phyloP scores from a whole-genome alignment of 106 monocot genomes.

The Amphibolis antarctica region DNA sequence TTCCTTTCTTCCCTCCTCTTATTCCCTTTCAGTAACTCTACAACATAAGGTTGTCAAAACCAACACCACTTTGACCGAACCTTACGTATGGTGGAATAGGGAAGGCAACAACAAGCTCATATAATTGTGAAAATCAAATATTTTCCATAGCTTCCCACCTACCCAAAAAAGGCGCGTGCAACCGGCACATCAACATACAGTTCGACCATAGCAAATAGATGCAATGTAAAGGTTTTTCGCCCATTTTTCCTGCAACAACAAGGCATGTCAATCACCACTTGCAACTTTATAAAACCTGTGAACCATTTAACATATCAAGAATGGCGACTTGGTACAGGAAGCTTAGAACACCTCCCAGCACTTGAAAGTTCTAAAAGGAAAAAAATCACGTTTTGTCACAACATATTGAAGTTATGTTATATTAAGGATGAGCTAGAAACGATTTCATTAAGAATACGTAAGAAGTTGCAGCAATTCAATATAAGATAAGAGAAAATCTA shows the following conservation, averaged over 20 bases:
- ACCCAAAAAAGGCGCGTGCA: not conserved
- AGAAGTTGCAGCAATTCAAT: too few species aligned
- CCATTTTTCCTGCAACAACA: slow-evolving; percentile 5
- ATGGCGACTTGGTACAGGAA: too few species aligned
- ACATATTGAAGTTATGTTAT: too few species aligned
- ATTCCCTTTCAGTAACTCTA: not conserved
- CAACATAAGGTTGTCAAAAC: slow-evolving; percentile 4
- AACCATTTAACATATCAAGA: not conserved
- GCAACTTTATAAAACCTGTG: not conserved
- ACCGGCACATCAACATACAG: not conserved
- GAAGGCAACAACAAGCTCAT: not conserved
- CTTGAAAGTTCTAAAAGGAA: too few species aligned
- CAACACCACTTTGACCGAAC: not conserved
- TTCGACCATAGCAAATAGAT: slow-evolving; percentile 5
- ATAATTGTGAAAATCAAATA: slow-evolving; percentile 4
- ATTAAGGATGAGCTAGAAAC: too few species aligned
- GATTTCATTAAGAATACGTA: too few species aligned
- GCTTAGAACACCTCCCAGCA: too few species aligned
- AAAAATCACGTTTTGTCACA: too few species aligned
- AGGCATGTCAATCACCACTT: not conserved
- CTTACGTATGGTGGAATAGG: not conserved
- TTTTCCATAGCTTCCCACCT: not conserved
- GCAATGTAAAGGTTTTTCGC: slow-evolving; percentile 5
- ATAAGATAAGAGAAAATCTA: too few species aligned
- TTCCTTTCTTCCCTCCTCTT: not conserved